phyloP scores from a whole-genome alignment of 2,329 filamentous ascomycete species.

The Xylariaceae sp. region DNA sequence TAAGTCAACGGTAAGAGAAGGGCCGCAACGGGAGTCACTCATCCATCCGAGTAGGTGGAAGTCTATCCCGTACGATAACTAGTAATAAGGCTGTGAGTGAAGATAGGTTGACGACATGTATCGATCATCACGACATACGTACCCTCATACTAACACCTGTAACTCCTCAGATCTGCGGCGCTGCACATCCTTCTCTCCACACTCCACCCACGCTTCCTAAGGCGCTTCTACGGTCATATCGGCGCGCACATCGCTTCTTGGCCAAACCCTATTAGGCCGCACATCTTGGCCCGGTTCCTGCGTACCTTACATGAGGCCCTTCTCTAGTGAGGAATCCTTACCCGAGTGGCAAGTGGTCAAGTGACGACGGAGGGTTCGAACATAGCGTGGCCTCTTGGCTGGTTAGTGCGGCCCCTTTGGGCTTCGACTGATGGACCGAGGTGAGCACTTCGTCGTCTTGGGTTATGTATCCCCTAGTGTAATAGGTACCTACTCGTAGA shows the following conservation, averaged over 20 bases:
- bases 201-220: not conserved
- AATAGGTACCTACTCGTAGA: not conserved
- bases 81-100: not conserved
- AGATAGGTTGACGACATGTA: not conserved
- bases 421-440: not conserved
- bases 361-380: not conserved
- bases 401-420: not conserved
- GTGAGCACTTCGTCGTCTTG: not conserved
- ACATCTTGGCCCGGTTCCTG: not conserved
- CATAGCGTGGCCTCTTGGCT: not conserved
- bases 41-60: too few relatives aligned
- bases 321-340: not conserved
- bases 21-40: too few relatives aligned
- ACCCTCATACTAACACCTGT: not conserved
- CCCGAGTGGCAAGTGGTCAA: not conserved
- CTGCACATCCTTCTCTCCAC: not conserved
- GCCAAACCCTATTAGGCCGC: not conserved
- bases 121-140: not conserved
- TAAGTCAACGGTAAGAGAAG: too few relatives aligned
- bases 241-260: too few relatives aligned
- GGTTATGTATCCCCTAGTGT: not conserved
- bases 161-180: not conserved
- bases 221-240: too few relatives aligned
- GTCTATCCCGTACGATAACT: not conserved
- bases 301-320: not conserved